Conservation (phyloP, 2,329 filamentous ascomycete genomes). For the Penicillium frequentans region DNA sequence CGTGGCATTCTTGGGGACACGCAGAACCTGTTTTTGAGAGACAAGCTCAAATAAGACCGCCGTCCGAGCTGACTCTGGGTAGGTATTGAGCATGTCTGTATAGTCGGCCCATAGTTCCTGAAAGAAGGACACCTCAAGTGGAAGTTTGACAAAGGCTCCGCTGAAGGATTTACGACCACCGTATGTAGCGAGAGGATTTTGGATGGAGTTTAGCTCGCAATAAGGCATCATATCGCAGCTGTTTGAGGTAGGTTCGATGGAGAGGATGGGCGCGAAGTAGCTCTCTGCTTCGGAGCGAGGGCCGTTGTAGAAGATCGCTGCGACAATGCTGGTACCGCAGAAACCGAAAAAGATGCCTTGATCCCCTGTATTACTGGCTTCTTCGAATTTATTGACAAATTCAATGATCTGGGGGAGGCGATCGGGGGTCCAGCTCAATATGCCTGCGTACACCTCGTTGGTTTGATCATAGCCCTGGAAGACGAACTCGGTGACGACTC, state of each 20-base stretch:
- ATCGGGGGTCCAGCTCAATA: slow-evolving; percentile 8
- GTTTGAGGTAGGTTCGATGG: background rate
- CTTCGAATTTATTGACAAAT: slow-evolving; percentile 7
- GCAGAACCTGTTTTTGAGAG: background rate
- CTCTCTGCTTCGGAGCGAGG: background rate
- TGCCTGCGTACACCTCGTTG: slow-evolving; percentile 25
- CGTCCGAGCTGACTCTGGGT: too few species aligned
- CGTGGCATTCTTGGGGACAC: background rate
- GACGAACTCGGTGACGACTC: slow-evolving; percentile 44
- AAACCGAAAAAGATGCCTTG: slow-evolving; percentile 8
- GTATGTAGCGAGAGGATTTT: too few species aligned
- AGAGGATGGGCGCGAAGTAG: slow-evolving; percentile 3
- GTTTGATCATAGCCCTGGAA: slow-evolving; percentile 24
- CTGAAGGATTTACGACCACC: background rate
- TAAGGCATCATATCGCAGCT: background rate
- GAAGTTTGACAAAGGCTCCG: background rate
- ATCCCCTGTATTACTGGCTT: background rate
- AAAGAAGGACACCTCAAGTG: background rate
- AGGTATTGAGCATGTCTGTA: too few species aligned
- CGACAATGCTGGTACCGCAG: background rate
- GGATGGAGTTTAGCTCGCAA: background rate
- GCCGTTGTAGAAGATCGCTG: slow-evolving; percentile 5
- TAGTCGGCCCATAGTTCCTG: too few species aligned
- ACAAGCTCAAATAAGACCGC: background rate
- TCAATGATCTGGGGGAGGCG: slow-evolving; percentile 1